Percentiles rank a stretch among this genome's conserved stretches.
Evolutionary conservation across 257 asterid genomes (phyloP).

Genomic region (Penstemon davidsonii): DNA sequence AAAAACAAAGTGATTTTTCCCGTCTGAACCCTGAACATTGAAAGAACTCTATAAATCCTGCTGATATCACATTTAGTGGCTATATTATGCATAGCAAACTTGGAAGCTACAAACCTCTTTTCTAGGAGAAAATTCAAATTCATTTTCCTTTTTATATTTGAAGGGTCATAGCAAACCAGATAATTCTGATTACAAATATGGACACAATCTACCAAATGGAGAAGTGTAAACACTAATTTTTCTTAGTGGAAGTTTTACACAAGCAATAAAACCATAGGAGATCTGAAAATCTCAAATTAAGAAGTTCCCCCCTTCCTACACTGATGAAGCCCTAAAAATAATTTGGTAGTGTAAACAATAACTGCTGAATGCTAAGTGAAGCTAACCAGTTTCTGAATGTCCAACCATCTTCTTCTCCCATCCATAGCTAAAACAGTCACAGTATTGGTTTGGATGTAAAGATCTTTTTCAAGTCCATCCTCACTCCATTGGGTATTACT

Average conservation of each 20-base stretch:
- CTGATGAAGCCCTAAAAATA: too few relatives aligned
- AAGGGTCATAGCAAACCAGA: constrained; percentile 2
- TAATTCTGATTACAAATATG: constrained; percentile 5
- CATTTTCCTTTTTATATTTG: neutral
- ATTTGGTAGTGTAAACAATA: neutral
- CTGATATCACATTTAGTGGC: constrained; percentile 3
- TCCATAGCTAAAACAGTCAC: constrained; percentile 95
- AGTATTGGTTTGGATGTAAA: constrained; percentile 71
- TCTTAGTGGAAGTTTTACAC: constrained; percentile 7
- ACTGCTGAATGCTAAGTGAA: constrained; percentile 30
- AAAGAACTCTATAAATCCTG: constrained; percentile 31
- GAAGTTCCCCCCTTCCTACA: constrained; percentile 9
- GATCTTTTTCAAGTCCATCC: constrained; percentile 89
- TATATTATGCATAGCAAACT: constrained; percentile 17
- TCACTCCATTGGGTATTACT: constrained; percentile 64
- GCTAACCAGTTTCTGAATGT: constrained; percentile 89
- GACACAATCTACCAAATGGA: neutral
- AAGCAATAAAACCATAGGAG: constrained; percentile 16
- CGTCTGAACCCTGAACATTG: constrained; percentile 63
- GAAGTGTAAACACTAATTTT: constrained; percentile 16
- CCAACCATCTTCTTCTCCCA: constrained; percentile 98
- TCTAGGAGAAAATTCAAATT: constrained; percentile 15
- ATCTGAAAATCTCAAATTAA: constrained; percentile 15
- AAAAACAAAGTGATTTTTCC: constrained; percentile 71
- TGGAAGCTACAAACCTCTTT: constrained; percentile 18